Conservation (phyloP, 1,284 basidiomycete genomes). For the Bjerkandera adusta region DNA sequence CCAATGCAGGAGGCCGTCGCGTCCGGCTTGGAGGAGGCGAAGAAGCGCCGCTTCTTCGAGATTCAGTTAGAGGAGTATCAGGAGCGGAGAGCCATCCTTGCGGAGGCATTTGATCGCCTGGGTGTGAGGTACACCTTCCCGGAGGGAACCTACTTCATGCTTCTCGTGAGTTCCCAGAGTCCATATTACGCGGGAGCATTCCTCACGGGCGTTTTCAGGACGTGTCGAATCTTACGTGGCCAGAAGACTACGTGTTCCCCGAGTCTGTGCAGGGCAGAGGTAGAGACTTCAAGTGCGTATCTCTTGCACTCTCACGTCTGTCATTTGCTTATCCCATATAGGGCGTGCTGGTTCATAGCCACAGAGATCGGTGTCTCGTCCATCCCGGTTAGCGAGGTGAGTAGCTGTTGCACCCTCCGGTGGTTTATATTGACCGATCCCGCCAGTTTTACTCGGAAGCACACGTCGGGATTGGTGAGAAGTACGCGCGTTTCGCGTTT, state of each 20-base stretch:
- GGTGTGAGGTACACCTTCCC: slow-evolving; percentile 88
- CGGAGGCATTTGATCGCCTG: slow-evolving; percentile 78
- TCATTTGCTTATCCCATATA: slow-evolving; percentile 28
- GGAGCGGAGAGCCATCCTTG: slow-evolving; percentile 75
- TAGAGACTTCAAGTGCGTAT: slow-evolving; percentile 77
- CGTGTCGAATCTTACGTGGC: slow-evolving; percentile 78
- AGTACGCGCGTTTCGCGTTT: slow-evolving; percentile 87
- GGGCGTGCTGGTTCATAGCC: slow-evolving; percentile 90
- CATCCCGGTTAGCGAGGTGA: slow-evolving; percentile 91
- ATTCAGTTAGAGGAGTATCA: slow-evolving; percentile 79
- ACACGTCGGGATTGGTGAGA: slow-evolving; percentile 83
- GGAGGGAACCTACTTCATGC: slow-evolving; percentile 87
- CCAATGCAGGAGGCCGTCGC: slow-evolving; percentile 92
- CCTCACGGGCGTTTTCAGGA: slow-evolving; percentile 49
- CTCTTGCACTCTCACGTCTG: not conserved
- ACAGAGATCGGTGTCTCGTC: slow-evolving; percentile 86
- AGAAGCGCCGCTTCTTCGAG: slow-evolving; percentile 76
- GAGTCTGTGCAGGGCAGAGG: slow-evolving; percentile 76
- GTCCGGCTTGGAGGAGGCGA: slow-evolving; percentile 78
- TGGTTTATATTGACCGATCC: slow-evolving; percentile 7
- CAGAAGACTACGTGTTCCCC: slow-evolving; percentile 84
- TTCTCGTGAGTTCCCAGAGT: slow-evolving; percentile 57
- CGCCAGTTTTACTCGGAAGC: slow-evolving; percentile 85
- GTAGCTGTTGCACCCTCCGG: slow-evolving; percentile 21
- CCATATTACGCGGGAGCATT: slow-evolving; percentile 1